Conservation (phyloP, 2,329 filamentous ascomycete genomes). For the Diaporthe sp. region DNA sequence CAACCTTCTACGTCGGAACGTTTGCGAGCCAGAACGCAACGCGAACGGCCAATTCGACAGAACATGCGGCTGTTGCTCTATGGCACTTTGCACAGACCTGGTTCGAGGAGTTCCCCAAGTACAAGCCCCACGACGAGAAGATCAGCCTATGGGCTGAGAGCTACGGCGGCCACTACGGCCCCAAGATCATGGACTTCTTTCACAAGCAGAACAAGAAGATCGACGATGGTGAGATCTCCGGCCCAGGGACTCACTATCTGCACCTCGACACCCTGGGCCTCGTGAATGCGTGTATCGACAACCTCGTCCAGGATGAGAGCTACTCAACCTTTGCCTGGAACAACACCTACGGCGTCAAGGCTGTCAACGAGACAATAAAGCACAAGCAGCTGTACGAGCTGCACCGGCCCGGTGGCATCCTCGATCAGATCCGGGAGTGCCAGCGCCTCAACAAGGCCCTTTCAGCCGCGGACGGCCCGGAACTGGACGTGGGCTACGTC, state of each 20-base stretch:
- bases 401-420: slow-evolving; percentile 57
- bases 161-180: slow-evolving; percentile 52
- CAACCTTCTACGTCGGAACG: slow-evolving; percentile 45
- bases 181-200: slow-evolving; percentile 47
- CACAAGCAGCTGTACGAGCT: slow-evolving; percentile 55
- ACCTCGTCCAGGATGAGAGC: background rate
- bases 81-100: slow-evolving; percentile 68
- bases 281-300: slow-evolving; percentile 33
- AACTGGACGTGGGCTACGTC: slow-evolving; percentile 21
- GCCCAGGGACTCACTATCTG: slow-evolving; percentile 33
- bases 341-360: slow-evolving; percentile 63
- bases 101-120: slow-evolving; percentile 65
- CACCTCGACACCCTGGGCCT: slow-evolving; percentile 36
- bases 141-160: slow-evolving; percentile 42
- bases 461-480: slow-evolving; percentile 41
- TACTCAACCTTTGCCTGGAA: slow-evolving; percentile 34
- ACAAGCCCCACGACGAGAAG: slow-evolving; percentile 55
- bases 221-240: slow-evolving; percentile 27
- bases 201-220: slow-evolving; percentile 34
- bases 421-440: slow-evolving; percentile 60
- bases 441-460: slow-evolving; percentile 47
- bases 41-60: slow-evolving; percentile 56
- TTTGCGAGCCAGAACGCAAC: slow-evolving; percentile 58
- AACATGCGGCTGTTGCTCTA: slow-evolving; percentile 60
- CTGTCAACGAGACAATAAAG: slow-evolving; percentile 59